These are phyloP conservation scores for Mytilinidion resinicola DNA, from an alignment of 495 filamentous ascomycete species.

Conservation along the genomic window DNA sequence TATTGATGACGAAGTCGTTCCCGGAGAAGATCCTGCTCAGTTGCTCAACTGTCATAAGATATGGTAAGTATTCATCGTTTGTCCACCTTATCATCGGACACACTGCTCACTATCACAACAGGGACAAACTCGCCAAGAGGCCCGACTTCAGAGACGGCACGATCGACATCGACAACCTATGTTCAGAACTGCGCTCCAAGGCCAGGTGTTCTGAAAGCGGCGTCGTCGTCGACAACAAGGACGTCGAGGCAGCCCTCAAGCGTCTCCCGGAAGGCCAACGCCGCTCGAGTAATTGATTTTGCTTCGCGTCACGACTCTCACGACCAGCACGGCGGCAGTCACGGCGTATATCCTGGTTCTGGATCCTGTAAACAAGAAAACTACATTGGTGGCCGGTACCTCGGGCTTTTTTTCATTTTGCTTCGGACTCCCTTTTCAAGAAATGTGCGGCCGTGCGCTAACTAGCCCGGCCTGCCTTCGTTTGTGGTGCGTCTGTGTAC, in stretches of 20 bases:
- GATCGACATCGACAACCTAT: slow-evolving; percentile 87
- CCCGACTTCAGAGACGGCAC: slow-evolving; percentile 81
- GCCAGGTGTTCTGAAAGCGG: slow-evolving; percentile 91
- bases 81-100: background rate
- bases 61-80: slow-evolving; percentile 56
- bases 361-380: background rate
- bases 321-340: background rate
- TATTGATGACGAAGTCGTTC: slow-evolving; percentile 58
- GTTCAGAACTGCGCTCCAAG: slow-evolving; percentile 89
- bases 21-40: slow-evolving; percentile 56
- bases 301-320: background rate
- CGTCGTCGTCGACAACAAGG: slow-evolving; percentile 82
- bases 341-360: background rate
- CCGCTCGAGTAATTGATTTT: background rate
- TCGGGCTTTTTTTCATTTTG: background rate
- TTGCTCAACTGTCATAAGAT: slow-evolving; percentile 84
- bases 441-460: too few relatives aligned
- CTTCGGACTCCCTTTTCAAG: background rate
- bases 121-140: slow-evolving; percentile 86
- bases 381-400: background rate
- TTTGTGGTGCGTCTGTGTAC: too few relatives aligned
- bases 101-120: slow-evolving; percentile 36
- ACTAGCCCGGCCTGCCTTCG: too few relatives aligned
- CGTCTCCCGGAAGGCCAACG: slow-evolving; percentile 18
- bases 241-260: slow-evolving; percentile 58